Evolutionary conservation across 139 green algal genomes (phyloP), one percentile per base, ranked within the genome.

Genomic region (Tetradesmus lagerheimii): DNA sequence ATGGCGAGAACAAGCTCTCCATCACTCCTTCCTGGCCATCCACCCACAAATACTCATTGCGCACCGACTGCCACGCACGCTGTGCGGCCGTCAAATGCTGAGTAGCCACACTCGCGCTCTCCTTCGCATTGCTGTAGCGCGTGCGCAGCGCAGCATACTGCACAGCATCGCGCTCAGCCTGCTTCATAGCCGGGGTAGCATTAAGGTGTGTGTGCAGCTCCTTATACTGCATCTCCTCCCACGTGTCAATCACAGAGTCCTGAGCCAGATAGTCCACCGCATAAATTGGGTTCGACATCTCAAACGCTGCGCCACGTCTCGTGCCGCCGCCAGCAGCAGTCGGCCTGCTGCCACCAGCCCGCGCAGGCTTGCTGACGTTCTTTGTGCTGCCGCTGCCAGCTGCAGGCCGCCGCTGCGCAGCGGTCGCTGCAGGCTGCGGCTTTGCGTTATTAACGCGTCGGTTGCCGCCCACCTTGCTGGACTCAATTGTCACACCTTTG

Each of bases 1-100:
- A 88, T 3, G 83, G 83, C 8, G 62, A 50, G 50, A 88, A 88
- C 83, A 88, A 47, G 64, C 83, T 88, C 38, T 88, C 83, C 64
- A 88, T 38, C 27, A 80, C 53, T 27, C n/a, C 20, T 5, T 35
- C 64, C 64, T 88, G 83, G 1, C 83, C 83, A 29, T 80, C 25
- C 34, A 64, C 43, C 83, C 83, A 88, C 11, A 31, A 11, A 38
- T 88, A 88, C 37, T 43, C 11, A 64, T 31, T 4, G 15, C 64
- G 62, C 83, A 88, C 20, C 50, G 9, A 16, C 35, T 88, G 34
- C 83, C 83, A 88, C 12, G 39, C 25, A 16, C 18, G 38, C 37
- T 80, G 38, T 20, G 16, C 64, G 14, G 23, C 64, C 62, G 71
- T 34, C 83, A 31, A 12, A 31, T 37, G 18, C 25, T 3, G 18